phyloP scores from a whole-genome alignment of 331 rosid genomes.

The Spiraea crenata region DNA sequence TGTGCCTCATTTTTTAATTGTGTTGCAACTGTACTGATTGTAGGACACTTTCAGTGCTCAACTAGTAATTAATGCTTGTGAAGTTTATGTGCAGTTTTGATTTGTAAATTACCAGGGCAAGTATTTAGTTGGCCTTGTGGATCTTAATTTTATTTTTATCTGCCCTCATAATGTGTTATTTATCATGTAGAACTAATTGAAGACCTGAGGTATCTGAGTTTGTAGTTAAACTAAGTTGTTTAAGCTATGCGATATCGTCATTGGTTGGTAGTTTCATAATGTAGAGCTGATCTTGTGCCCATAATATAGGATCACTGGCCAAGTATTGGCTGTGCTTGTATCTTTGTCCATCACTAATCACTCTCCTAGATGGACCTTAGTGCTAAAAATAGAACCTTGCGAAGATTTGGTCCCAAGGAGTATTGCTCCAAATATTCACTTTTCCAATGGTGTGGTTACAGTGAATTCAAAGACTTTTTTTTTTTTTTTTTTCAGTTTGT shows the following conservation, averaged over 20 bases:
- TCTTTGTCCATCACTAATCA: background rate
- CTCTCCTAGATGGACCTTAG: background rate
- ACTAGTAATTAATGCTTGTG: conserved; percentile 4
- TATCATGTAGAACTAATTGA: background rate
- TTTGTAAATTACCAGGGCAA: background rate
- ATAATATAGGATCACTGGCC: background rate
- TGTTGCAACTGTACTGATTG: background rate
- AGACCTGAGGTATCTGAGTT: background rate
- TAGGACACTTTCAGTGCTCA: background rate
- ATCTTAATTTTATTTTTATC: background rate
- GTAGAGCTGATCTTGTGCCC: background rate
- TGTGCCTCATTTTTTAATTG: conserved; percentile 6
- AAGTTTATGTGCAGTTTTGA: background rate
- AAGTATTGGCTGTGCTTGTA: background rate
- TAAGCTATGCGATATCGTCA: background rate
- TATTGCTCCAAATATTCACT: background rate
- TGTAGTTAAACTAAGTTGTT: background rate
- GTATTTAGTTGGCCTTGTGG: conserved; percentile 16
- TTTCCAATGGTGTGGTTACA: background rate
- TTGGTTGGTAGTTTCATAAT: background rate
- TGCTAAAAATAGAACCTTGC: background rate
- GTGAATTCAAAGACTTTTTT: background rate
- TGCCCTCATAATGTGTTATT: background rate
- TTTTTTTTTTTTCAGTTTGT: background rate
- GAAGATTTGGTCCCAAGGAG: conserved; percentile 5